Base-by-base conservation (phyloP, 2,329 filamentous ascomycete species). In the Alternaria triticimaculans region DNA sequence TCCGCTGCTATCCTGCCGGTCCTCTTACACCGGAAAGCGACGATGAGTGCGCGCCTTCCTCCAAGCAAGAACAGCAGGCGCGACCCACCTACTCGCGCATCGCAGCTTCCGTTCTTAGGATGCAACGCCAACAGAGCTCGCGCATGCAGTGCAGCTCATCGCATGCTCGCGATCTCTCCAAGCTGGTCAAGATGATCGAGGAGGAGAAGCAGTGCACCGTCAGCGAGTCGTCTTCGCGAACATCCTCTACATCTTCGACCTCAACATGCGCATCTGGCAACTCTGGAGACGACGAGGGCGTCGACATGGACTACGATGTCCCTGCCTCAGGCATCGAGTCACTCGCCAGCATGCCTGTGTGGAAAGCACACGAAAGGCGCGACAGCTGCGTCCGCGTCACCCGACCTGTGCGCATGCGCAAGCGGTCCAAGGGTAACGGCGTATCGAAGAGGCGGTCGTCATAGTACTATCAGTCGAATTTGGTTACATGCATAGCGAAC, bases 161-260 rank as follows among this genome's bases (percentile, higher is more conserved):
- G 5, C 80, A 82, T 62, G 71, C 78, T 37, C 75, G 76, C 23
- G 81, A 83, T 68, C 81, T 84, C 48, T 77, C 80, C 12, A 72
- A 74, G 25, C 76, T 84, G 15, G 80, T 83, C 23, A 70, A 79
- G 62, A 78, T 78, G 62, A 83, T 84, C 78, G 75, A 83, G 56
- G 69, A 80, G 3, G 75, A 78, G 53, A 79, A 83, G 62, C 82
- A 84, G 62, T 84, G 82, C 74, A 72, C 58, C 59, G 56, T 79
- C 62, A 73, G 60, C 69, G 65, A 73, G 4, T 12, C 57, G n/a
- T 63, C 69, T 41, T 65, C 66, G 43, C 66, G 57, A n/a, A 48
- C 63, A 15, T 58, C 53, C 6, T 68, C 69, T 0, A 55, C 57
- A 8, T 62, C 67, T 5, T 55, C 64, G 26, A 26, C 59, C n/a